Percentiles rank a stretch among this genome's conserved stretches.
These are phyloP conservation scores for Kodamaea ohmeri DNA, from an alignment of 1,139 yeast genomes.

Conservation along the genomic window DNA sequence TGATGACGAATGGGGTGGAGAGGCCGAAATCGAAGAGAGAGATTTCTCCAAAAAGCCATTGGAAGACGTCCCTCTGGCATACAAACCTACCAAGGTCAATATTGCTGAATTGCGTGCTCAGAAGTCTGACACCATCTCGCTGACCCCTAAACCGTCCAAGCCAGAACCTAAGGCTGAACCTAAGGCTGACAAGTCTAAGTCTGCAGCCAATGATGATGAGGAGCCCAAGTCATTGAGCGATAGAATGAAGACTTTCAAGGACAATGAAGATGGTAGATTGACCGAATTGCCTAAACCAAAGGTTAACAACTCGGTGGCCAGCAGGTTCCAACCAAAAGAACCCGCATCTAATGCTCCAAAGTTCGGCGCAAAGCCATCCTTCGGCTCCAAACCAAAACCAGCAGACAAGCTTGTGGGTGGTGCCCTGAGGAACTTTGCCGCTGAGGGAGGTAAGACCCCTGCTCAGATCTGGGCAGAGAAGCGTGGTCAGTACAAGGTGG, in stretches of 20 bases:
- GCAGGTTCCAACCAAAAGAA: constrained; percentile 47
- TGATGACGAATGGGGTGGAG: constrained; percentile 66
- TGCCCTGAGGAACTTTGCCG: constrained; percentile 63
- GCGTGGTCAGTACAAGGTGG: constrained; percentile 61
- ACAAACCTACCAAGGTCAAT: constrained; percentile 59
- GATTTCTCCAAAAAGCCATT: constrained; percentile 65
- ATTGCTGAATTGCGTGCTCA: constrained; percentile 44
- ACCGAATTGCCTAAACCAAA: constrained; percentile 68
- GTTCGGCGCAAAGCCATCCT: constrained; percentile 55
- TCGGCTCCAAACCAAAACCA: constrained; percentile 19
- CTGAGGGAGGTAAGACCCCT: constrained; percentile 82
- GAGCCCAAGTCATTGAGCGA: constrained; percentile 43
- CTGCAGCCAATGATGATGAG: constrained; percentile 25
- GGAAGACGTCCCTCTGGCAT: constrained; percentile 61
- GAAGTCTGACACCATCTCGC: constrained; percentile 48
- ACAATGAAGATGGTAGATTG: constrained; percentile 47
- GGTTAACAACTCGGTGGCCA: constrained; percentile 48
- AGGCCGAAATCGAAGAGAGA: constrained; percentile 65
- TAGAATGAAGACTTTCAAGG: constrained; percentile 36
- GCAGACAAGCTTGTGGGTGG: constrained; percentile 60
- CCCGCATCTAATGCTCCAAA: constrained; percentile 28
- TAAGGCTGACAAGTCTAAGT: too few relatives aligned
- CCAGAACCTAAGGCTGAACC: too few relatives aligned
- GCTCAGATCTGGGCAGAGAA: constrained; percentile 96
- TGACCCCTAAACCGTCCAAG: constrained; percentile 13